Conservation (phyloP, 495 filamentous ascomycete species). For the Talaromyces adpressus region DNA sequence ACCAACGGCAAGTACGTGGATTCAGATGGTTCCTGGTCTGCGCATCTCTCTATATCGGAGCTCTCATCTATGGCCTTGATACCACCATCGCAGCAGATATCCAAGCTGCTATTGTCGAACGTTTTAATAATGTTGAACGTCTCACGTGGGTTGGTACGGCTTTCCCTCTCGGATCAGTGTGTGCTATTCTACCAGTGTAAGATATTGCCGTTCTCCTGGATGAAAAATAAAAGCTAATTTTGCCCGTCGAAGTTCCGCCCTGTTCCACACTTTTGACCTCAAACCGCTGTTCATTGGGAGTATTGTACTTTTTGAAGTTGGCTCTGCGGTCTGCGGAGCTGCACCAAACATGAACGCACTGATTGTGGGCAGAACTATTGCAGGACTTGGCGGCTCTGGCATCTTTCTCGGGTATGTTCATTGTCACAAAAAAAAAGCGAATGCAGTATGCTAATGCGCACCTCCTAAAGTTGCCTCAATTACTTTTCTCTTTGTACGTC, state of each 20-base stretch:
- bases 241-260: not conserved
- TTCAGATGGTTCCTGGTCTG: not conserved
- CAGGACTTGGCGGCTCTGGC: slow-evolving; percentile 30
- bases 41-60: not conserved
- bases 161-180: slow-evolving; percentile 22
- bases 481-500: slow-evolving; percentile 24
- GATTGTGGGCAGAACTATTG: slow-evolving; percentile 33
- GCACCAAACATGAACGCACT: slow-evolving; percentile 35
- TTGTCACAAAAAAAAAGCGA: too few species aligned
- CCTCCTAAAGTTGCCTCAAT: slow-evolving; percentile 14
- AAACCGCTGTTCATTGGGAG: slow-evolving; percentile 40
- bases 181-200: not conserved
- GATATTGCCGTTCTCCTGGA: not conserved
- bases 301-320: slow-evolving; percentile 36
- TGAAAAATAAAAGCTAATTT: not conserved
- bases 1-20: not conserved
- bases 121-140: slow-evolving; percentile 42
- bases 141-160: slow-evolving; percentile 50
- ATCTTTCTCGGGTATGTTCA: slow-evolving; percentile 19
- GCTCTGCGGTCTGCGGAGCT: slow-evolving; percentile 38
- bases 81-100: slow-evolving; percentile 57
- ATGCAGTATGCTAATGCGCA: too few species aligned
- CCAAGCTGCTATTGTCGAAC: slow-evolving; percentile 43
- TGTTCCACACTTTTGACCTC: slow-evolving; percentile 39
- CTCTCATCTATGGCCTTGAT: slow-evolving; percentile 49